phyloP scores from a whole-genome alignment of 2,329 filamentous ascomycete species.

The Lachnellula suecica region DNA sequence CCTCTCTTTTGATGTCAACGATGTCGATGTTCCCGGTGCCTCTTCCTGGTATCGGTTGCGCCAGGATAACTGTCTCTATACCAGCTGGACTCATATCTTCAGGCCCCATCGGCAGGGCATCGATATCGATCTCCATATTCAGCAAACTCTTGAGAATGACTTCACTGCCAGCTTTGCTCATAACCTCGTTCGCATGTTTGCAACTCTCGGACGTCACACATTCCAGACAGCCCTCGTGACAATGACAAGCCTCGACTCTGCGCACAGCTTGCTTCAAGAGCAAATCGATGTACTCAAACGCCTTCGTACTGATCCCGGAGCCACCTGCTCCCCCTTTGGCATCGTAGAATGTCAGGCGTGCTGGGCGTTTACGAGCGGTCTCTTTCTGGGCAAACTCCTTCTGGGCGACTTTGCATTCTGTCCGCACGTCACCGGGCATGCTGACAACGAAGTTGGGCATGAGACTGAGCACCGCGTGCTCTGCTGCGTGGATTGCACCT shows the following conservation, averaged over 20 bases:
- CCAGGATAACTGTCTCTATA: conserved; percentile 79
- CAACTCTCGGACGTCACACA: conserved; percentile 86
- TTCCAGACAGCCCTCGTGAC: conserved; percentile 79
- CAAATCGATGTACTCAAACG: conserved; percentile 86
- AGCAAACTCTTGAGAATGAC: conserved; percentile 79
- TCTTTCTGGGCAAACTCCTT: conserved; percentile 81
- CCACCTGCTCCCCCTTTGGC: conserved; percentile 84
- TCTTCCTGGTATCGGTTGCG: conserved; percentile 56
- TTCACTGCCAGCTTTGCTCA: conserved; percentile 85
- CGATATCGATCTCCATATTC: conserved; percentile 76
- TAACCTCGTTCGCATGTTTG: conserved; percentile 83
- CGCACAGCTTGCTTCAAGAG: conserved; percentile 74
- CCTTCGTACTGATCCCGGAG: conserved; percentile 85
- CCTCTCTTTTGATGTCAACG: conserved; percentile 23
- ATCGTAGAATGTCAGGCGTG: conserved; percentile 90
- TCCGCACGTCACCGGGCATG: conserved; percentile 87
- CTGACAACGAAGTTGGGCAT: conserved; percentile 90
- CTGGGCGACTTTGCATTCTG: conserved; percentile 85
- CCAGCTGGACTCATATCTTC: conserved; percentile 69
- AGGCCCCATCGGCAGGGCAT: conserved; percentile 81
- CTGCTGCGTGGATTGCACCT: conserved; percentile 89
- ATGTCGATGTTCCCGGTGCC: conserved; percentile 18
- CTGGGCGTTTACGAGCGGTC: conserved; percentile 76
- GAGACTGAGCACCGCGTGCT: conserved; percentile 84
- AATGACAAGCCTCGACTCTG: conserved; percentile 74